These are phyloP conservation scores for Aegilops sharonensis DNA, from an alignment of 176 grass and related monocot genomes.

Conservation along the genomic window DNA sequence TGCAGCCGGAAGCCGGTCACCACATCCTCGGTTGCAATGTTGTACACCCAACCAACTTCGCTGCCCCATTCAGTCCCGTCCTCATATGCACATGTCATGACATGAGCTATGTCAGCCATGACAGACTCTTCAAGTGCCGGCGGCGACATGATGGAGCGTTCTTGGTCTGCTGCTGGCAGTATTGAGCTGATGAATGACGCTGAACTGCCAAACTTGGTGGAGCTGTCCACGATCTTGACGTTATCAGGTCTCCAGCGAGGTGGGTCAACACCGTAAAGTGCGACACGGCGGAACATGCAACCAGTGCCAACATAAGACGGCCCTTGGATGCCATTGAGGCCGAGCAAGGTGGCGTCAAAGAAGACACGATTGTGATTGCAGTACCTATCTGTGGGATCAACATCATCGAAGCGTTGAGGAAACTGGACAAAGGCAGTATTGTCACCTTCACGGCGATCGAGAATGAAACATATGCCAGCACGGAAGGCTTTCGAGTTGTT, in stretches of 20 bases:
- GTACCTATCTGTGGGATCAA: slow-evolving; percentile 91
- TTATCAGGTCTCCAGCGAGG: slow-evolving; percentile 40
- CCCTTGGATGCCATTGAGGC: slow-evolving; percentile 82
- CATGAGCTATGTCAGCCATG: slow-evolving; percentile 29
- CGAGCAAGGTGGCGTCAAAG: slow-evolving; percentile 94
- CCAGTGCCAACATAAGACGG: slow-evolving; percentile 52
- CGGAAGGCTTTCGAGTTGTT: slow-evolving; percentile 49
- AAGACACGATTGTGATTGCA: slow-evolving; percentile 95
- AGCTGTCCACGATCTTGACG: slow-evolving; percentile 15
- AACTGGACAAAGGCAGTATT: slow-evolving; percentile 93
- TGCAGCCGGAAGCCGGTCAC: slow-evolving; percentile 51
- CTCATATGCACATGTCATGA: slow-evolving; percentile 44
- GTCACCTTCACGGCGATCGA: slow-evolving; percentile 64
- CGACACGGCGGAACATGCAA: slow-evolving; percentile 50
- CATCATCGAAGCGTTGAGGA: slow-evolving; percentile 88
- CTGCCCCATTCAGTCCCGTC: slow-evolving; percentile 33
- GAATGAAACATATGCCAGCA: slow-evolving; percentile 58
- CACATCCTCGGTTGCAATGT: slow-evolving; percentile 54
- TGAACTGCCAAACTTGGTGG: slow-evolving; percentile 40
- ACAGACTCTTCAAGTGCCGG: slow-evolving; percentile 30
- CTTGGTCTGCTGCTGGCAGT: slow-evolving; percentile 32
- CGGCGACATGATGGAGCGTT: slow-evolving; percentile 29
- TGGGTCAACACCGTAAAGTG: slow-evolving; percentile 42
- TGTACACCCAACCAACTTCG: slow-evolving; percentile 52
- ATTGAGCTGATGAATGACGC: slow-evolving; percentile 35